Evolutionary conservation across 2,329 filamentous ascomycete species (phyloP), one percentile per base, ranked within the genome.

Genomic region (Cryphonectria parasitica): DNA sequence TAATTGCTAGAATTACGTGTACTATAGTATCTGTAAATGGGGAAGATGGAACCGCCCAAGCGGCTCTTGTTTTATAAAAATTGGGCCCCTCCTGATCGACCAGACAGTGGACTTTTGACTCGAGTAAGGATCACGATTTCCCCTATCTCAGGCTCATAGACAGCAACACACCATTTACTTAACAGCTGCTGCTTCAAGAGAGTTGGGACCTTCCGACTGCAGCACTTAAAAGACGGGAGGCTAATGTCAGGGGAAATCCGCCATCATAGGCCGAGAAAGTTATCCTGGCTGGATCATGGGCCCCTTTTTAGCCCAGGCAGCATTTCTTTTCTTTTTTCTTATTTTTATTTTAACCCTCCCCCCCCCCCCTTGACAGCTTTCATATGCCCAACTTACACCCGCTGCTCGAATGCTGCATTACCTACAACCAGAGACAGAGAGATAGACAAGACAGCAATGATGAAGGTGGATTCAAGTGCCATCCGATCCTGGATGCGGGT

Each of bases 1-100:
- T 58, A 19, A 19, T 58, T 31, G 28, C 31, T 8, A n/a, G 45
- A 58, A 31, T 58, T 58, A 58, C 28, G 52, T 56, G 25, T 58
- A n/a, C n/a, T n/a, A n/a, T n/a, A n/a, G n/a, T n/a, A 34, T 31
- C 6, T 34, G 45, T n/a, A 22, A 22, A 45, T 17, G 19, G 17
- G 54, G 28, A 58, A 5, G 28, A 36, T n/a, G 58, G 58, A 19
- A 39, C 22, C 25, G 8, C 34, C 58, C 34, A 39, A 61, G 69
- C 65, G 69, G 67, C 63, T 64, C 66, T 68, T 62, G 69, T 68
- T 71, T 71, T 43, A 65, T 61, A 67, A 62, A 61, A 71, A 64
- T 25, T 56, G 64, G 69, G 41, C 61, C 39, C 52, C 68, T 67
- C 68, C 68, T 67, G 63, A 61, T 61, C 58, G 58, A 39, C 58